Evolutionary conservation across 2,329 filamentous ascomycete genomes (phyloP), one percentile per base, ranked within the genome.

Genomic region (Salinomyces thailandicus): DNA sequence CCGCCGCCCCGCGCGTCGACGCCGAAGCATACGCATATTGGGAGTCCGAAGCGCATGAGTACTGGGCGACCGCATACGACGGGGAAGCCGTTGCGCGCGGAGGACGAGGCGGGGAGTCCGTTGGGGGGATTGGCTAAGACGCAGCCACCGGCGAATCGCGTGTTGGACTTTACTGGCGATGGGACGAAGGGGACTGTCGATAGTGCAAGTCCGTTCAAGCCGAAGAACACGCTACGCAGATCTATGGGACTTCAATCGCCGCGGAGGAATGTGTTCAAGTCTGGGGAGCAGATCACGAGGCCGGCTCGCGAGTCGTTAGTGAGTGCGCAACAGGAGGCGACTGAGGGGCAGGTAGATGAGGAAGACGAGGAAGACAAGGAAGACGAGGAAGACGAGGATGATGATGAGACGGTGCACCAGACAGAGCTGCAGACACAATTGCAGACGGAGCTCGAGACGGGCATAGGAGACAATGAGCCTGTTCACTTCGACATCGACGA

Each of bases 31-130:
- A 79, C 78, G 3, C 62, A 69, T 20, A 65, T 71, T 35, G 66
- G 66, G 17, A 79, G 79, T 0, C 76, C 79, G 17, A 69, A 75
- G 43, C 69, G 71, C 38, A 76, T 75, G 47, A 75, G 72, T 4
- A 70, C 71, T 32, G 58, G 79, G 36, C 71, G 67, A 18, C 72
- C 67, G 30, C 22, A 42, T 45, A 33, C 50, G 38, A 38, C 39
- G 18, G 35, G 43, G 33, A 39, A 37, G 20, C 18, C 33, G 11
- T 18, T 39, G 11, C 32, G 36, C 5, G 8, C 20, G 2, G 27
- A 31, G 18, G 40, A 39, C 9, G 24, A 39, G 11, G 39, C 13
- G 18, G 19, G 15, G 11, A n/a, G 9, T 15, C 37, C 40, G 3
- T 17, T 26, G 18, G 5, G 13, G 29, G 34, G 18, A 35, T 35